Evolutionary conservation across 345 rosid species (phyloP), one percentile per base, ranked within the genome.

Genomic region (Aurinia saxatilis): DNA sequence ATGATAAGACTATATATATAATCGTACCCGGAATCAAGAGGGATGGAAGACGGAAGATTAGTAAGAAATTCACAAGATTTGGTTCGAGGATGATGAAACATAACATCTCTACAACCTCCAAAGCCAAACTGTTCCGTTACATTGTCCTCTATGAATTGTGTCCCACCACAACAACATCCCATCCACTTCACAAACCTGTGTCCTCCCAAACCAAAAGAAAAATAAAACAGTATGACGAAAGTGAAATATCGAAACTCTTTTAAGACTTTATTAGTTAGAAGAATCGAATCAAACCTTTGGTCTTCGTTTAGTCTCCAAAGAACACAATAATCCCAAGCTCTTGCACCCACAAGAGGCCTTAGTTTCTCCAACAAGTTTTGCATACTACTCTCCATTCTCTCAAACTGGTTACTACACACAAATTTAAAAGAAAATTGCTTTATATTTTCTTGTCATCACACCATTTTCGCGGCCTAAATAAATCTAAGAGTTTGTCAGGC

Each of bases 111-210:
- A 57, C 95, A 89, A 8, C 82, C 70, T 62, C 81, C 79, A 30
- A 82, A 78, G 14, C 76, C 73, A 74, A 79, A 70, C 45, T 77
- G 82, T 55, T 84, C 89, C 5, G 66, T 72, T 62, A 73, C 80
- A 56, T 41, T 75, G 40, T 77, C 70, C 8, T 55, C 55, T 37
- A 65, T 54, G 67, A 23, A 50, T 38, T 80, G 82, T 51, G 80
- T 63, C 52, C 95, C 95, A 44, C 77, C 87, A 59, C 98, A 91
- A 71, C 96, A 88, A 50, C 95, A 88, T 68, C 84, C 95, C 64
- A 79, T 57, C 95, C 91, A 88, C 79, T 81, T 91, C 46, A 88
- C 47, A 41, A 49, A 73, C 70, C 77, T 73, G 59, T 54, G 53
- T 60, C 73, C 67, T 42, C 66, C 39, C 42, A 23, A 42, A 42